Base-by-base conservation (phyloP, 306 rosid species). In the Lagenaria siceraria region DNA sequence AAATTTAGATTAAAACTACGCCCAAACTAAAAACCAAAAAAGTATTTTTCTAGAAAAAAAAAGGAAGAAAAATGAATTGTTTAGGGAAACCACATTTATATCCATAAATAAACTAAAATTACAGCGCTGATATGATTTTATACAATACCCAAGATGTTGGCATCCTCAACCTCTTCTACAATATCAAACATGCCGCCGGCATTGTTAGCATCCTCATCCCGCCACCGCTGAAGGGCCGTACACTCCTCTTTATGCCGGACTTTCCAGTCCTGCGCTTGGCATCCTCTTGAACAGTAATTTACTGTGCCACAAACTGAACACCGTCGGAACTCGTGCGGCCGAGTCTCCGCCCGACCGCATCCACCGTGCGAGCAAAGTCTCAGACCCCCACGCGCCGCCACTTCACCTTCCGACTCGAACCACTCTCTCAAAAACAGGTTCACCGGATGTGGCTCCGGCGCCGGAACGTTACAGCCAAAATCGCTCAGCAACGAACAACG, bases 241-340 rank as follows among this genome's bases (percentile, higher is more conserved):
- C 98, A 93, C 66, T 87, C 86, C 22, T 49, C 60, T 43, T 87
- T 93, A n/a, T 93, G 98, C 4, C 91, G 75, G 65, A 87, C 51
- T 76, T 88, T 93, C 97, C 98, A 93, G 77, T 93, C 97, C 7
- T 89, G 77, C 46, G 96, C 89, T 74, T 93, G 98, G 56, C 98
- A 93, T 8, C 88, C 96, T 4, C 98, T 90, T 10, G 98, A 93
- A 77, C 98, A 93, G 74, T 93, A 93, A 25, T 89, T 91, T 15
- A 83, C 98, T 72, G 68, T 81, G 0, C 97, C 90, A 13, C 98
- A 94, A 38, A 90, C 87, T 0, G 98, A 90, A 68, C 98, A 94
- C 72, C 96, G 79, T 6, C 98, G 90, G 46, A 90, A 94, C 85
- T 94, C 98, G 43, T 87, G 92, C 13, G 94, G 84, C 74, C 97